A percentile compares a stretch with the other conserved stretches of the same genome.
These are phyloP conservation scores for Diaporthe batatas DNA, from an alignment of 2,329 filamentous ascomycete species.

Conservation along the genomic window DNA sequence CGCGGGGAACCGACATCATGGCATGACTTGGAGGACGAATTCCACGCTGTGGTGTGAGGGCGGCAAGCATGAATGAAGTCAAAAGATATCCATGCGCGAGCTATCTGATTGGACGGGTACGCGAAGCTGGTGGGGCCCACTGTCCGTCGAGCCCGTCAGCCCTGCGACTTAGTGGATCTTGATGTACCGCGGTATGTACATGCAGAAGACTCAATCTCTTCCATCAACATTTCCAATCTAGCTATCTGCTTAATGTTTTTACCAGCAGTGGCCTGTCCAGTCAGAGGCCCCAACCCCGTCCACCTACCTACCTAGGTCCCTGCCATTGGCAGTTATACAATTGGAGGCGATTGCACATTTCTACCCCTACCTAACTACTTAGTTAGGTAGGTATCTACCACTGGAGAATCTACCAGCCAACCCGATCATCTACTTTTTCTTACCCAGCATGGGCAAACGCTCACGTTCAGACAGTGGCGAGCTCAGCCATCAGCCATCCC, in stretches of 20 bases:
- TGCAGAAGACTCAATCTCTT: conserved; percentile 15
- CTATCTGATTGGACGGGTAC: conserved; percentile 44
- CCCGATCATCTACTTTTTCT: conserved; percentile 10
- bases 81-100: conserved; percentile 29
- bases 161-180: background rate
- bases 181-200: background rate
- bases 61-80: conserved; percentile 41
- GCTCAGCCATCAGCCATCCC: conserved; percentile 12
- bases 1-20: conserved; percentile 73
- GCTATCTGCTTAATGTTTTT: background rate
- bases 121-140: conserved; percentile 40
- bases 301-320: too few relatives aligned
- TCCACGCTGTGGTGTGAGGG: conserved; percentile 17
- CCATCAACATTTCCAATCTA: background rate
- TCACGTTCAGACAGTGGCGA: conserved; percentile 44
- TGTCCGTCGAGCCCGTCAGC: conserved; percentile 28
- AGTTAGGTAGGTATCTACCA: background rate
- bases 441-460: conserved; percentile 55
- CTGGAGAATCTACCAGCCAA: conserved; percentile 16
- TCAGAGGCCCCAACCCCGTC: background rate
- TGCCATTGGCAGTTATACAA: background rate
- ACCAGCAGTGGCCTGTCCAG: background rate
- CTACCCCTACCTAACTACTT: too few relatives aligned
- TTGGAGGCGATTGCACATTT: background rate
- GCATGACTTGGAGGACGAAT: conserved; percentile 46